These are phyloP conservation scores for Malassezia japonica DNA, from an alignment of 1,284 basidiomycete species.

Conservation along the genomic window DNA sequence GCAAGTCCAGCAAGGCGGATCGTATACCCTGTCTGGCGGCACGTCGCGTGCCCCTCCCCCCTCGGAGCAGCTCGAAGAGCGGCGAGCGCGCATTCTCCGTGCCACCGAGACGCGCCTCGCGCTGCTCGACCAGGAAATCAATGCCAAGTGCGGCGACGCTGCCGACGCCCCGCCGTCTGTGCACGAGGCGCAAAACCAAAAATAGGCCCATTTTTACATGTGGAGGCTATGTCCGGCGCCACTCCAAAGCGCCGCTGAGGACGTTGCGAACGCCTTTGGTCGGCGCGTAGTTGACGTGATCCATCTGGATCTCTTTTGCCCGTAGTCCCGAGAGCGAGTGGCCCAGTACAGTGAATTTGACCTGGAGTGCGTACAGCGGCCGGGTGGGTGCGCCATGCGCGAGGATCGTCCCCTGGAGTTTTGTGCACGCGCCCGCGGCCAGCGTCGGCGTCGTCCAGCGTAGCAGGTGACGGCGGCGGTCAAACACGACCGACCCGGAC, in stretches of 20 bases:
- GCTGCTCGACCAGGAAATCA: constrained; percentile 8
- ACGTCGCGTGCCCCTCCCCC: neutral
- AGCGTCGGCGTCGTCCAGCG: constrained; percentile 28
- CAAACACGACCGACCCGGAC: constrained; percentile 24
- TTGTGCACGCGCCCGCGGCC: neutral
- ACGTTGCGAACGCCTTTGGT: constrained; percentile 58
- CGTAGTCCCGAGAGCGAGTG: constrained; percentile 69
- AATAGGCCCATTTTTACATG: neutral
- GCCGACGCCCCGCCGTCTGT: neutral
- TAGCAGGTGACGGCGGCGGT: constrained; percentile 22
- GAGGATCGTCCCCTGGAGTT: constrained; percentile 22
- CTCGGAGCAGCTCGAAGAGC: constrained; percentile 4
- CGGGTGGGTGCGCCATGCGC: neutral
- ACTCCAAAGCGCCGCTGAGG: constrained; percentile 38
- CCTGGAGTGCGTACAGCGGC: constrained; percentile 54
- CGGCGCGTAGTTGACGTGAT: constrained; percentile 52
- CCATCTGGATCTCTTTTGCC: constrained; percentile 74
- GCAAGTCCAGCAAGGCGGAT: neutral
- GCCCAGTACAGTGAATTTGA: constrained; percentile 63
- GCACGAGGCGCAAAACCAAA: neutral
- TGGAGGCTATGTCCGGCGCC: constrained; percentile 5
- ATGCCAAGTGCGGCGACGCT: constrained; percentile 7
- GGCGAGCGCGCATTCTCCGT: constrained; percentile 4
- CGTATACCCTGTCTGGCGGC: neutral
- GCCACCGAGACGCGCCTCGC: constrained; percentile 13